A percentile compares a stretch with the other conserved stretches of the same genome.
These are phyloP conservation scores for Cercophora newfieldiana DNA, from an alignment of 495 filamentous ascomycete species.

Conservation along the genomic window DNA sequence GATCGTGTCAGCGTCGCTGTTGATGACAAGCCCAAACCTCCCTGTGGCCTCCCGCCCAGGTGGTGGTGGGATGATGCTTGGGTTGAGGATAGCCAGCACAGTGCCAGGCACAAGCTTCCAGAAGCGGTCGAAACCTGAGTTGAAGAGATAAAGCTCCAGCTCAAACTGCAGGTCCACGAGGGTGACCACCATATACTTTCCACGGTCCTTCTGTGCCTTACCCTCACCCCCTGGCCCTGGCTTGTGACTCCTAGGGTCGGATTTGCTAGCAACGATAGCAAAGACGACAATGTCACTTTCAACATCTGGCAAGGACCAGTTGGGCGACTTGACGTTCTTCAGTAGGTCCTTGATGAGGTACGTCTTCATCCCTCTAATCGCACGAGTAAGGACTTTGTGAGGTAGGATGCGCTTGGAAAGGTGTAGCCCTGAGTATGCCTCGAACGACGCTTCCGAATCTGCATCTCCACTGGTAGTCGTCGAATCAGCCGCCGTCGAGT, in stretches of 20 bases:
- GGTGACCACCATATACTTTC: constrained; percentile 88
- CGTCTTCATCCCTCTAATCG: constrained; percentile 71
- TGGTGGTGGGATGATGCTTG: constrained; percentile 82
- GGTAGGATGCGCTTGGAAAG: constrained; percentile 85
- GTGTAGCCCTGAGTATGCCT: constrained; percentile 82
- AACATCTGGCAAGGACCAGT: constrained; percentile 81
- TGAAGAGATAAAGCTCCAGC: constrained; percentile 88
- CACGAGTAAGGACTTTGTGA: constrained; percentile 73
- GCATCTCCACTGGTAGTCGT: background rate
- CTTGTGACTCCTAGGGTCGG: constrained; percentile 71
- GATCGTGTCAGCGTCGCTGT: constrained; percentile 80
- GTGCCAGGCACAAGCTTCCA: constrained; percentile 88
- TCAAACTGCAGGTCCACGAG: constrained; percentile 90
- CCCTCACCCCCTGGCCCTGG: constrained; percentile 55
- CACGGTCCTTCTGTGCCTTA: constrained; percentile 51
- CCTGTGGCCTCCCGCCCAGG: constrained; percentile 70
- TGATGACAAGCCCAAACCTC: constrained; percentile 78
- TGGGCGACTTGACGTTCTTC: constrained; percentile 73
- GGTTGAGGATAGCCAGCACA: constrained; percentile 91
- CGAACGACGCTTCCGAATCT: constrained; percentile 57
- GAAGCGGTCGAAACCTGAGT: constrained; percentile 82
- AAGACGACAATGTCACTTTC: constrained; percentile 86
- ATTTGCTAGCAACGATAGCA: constrained; percentile 84
- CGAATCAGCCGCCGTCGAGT: background rate
- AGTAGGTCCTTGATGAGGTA: constrained; percentile 82